Conservation (phyloP, 495 filamentous ascomycete genomes). For the Choiromyces venosus region DNA sequence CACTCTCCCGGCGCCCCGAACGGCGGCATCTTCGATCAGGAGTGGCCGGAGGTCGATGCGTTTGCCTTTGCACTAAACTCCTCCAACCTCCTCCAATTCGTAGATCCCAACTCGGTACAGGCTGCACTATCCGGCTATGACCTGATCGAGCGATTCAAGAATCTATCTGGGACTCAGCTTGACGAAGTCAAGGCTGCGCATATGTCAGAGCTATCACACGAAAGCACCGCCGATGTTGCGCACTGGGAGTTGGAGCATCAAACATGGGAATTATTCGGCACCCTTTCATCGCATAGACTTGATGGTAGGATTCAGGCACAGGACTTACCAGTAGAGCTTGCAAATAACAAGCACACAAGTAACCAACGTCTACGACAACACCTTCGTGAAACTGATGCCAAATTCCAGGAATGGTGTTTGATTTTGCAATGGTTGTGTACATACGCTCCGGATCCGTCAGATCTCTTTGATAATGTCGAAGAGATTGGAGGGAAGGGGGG, state of each 20-base stretch:
- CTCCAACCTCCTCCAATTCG: slow-evolving; percentile 44
- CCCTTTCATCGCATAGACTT: slow-evolving; percentile 52
- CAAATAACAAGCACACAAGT: slow-evolving; percentile 46
- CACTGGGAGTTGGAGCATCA: slow-evolving; percentile 67
- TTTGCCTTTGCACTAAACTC: slow-evolving; percentile 63
- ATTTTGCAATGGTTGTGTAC: slow-evolving; percentile 78
- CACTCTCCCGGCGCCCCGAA: slow-evolving; percentile 22
- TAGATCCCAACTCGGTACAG: slow-evolving; percentile 8
- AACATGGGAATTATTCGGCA: slow-evolving; percentile 78
- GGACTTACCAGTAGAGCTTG: slow-evolving; percentile 50
- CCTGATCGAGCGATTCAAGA: slow-evolving; percentile 25
- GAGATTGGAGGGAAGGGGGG: slow-evolving; percentile 67
- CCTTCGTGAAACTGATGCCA: slow-evolving; percentile 48
- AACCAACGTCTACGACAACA: slow-evolving; percentile 46
- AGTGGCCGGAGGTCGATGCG: slow-evolving; percentile 53
- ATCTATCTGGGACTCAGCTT: slow-evolving; percentile 40
- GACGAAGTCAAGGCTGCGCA: slow-evolving; percentile 42
- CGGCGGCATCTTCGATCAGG: slow-evolving; percentile 16
- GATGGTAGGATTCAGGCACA: slow-evolving; percentile 21
- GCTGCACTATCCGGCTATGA: slow-evolving; percentile 23
- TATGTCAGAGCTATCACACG: slow-evolving; percentile 36
- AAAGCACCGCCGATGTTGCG: slow-evolving; percentile 19
- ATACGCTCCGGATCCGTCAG: slow-evolving; percentile 64
- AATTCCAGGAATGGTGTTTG: slow-evolving; percentile 62
- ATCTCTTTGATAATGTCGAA: slow-evolving; percentile 52